Base-by-base conservation (phyloP, 257 asterid species). In the Marsdenia floribunda region DNA sequence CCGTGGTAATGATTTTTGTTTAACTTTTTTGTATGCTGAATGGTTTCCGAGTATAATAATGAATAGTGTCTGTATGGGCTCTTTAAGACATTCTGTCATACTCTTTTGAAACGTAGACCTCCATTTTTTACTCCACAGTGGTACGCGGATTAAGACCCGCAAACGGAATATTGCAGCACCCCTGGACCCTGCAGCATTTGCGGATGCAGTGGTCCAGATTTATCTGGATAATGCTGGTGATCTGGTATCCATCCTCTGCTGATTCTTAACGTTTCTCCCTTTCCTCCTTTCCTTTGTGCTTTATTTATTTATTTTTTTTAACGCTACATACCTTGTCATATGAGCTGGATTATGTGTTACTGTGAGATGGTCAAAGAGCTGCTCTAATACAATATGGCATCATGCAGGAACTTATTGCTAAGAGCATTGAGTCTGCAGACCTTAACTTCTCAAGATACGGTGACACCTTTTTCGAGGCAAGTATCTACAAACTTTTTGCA, bases 91-190 rank as follows among this genome's bases (percentile, higher is more conserved):
- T 8, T 46, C 7, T 26, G 40, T 69, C 16, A 19, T 75, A 46
- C 11, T 1, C 22, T 22, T 50, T 68, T 18, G 2, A 57, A 70
- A 9, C 42, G 52, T 42, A 52, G 46, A 11, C 12, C 44, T 2
- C 8, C 9, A 7, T 58, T 26, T 50, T 19, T 70, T 73, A 78
- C 40, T 75, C 70, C 50, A 15, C 90, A 94, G 98, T 89, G 99
- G 99, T 66, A 88, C 97, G 99, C 99, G 99, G 99, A 94, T 94
- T 87, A 92, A 94, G 99, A 92, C 99, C 99, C 99, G 98, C 99
- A 94, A 94, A 87, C 96, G 98, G 93, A 94, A 94, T 83, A 94
- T 94, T 73, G 90, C 99, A 24, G 99, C 96, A 59, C 98, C 99
- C 0, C 89, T 94, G 87, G 99, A 94, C 96, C 96, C 99, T 92